phyloP scores from a whole-genome alignment of 352 stramenopile genomes.

The Phytophthora pistaciae region DNA sequence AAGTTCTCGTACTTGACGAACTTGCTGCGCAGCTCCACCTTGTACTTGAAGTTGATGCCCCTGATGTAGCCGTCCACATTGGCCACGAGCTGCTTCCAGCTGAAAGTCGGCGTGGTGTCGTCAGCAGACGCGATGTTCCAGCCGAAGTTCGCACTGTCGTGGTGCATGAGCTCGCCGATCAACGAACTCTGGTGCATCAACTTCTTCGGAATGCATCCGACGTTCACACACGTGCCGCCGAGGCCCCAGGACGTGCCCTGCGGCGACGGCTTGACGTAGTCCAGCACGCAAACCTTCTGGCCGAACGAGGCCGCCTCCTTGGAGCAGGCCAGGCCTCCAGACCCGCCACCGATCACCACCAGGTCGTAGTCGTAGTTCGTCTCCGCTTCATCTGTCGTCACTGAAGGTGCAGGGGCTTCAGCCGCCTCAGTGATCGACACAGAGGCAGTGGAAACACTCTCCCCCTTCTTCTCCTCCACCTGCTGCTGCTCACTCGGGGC shows the following conservation, averaged over 20 bases:
- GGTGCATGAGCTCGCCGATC: constrained; percentile 89
- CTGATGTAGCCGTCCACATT: constrained; percentile 98
- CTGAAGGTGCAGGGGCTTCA: constrained; percentile 4
- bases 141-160: constrained; percentile 91
- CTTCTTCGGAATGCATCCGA: constrained; percentile 99
- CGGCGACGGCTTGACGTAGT: constrained; percentile 95
- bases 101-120: constrained; percentile 49
- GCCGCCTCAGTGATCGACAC: not conserved
- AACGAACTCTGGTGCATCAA: constrained; percentile 98
- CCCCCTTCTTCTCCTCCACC: constrained; percentile 3
- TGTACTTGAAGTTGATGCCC: constrained; percentile 99
- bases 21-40: constrained; percentile 96
- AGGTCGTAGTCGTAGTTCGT: constrained; percentile 83
- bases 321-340: constrained; percentile 93
- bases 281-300: constrained; percentile 96
- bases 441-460: not conserved
- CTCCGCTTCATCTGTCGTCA: constrained; percentile 15
- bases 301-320: constrained; percentile 95
- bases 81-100: constrained; percentile 93
- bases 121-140: constrained; percentile 57
- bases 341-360: constrained; percentile 86
- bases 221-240: constrained; percentile 98
- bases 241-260: constrained; percentile 92
- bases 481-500: not conserved
- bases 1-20: constrained; percentile 96